Base-by-base conservation (phyloP, 1,284 basidiomycete species). In the Ceratorhiza oryzae-sativae region DNA sequence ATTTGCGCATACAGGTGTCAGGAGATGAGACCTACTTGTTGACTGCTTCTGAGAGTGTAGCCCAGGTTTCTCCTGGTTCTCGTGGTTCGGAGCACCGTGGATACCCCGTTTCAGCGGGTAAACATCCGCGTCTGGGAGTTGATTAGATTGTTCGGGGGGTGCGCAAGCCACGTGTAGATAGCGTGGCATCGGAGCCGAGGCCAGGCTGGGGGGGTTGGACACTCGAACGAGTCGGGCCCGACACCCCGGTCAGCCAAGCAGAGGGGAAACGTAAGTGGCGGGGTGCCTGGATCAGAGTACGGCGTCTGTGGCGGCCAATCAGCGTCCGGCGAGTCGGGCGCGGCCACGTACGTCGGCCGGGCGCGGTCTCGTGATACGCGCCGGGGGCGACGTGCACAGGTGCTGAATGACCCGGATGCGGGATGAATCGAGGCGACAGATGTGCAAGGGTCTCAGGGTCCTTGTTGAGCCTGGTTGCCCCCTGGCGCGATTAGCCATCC, bases 361-460 rank as follows among this genome's bases (percentile, higher is more conserved):
- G 48, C 60, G 25, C 60, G 60, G 41, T 62, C 39, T n/a, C 41
- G 42, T 62, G 60, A 46, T n/a, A 30, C 60, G 41, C 39, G 41
- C 39, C 5, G 18, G 15, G 60, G 6, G 30, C 41, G 18, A 3
- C 12, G 36, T 18, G 32, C 30, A 10, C 36, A 58, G 15, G 3
- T 10, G 34, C 34, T 39, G 32, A 32, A 9, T 9, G 20, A 36
- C 8, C 18, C 3, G 10, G 20, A 20, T 34, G 10, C 4, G 12
- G 18, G 53, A 34, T 56, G 53, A 34, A 39, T 56, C 30, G 42
- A 23, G 34, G 36, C 39, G 34, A 60, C 39, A 41, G 53, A 56
- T 60, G 58, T 41, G 36, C 46, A 63, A 46, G 61, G 61, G 49
- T 23, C 61, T 63, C 46, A 63, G 61, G 45, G 61, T 45, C 41